These are phyloP conservation scores for Ophiostoma perfectum DNA, from an alignment of 2,329 filamentous ascomycete species.

Conservation along the genomic window DNA sequence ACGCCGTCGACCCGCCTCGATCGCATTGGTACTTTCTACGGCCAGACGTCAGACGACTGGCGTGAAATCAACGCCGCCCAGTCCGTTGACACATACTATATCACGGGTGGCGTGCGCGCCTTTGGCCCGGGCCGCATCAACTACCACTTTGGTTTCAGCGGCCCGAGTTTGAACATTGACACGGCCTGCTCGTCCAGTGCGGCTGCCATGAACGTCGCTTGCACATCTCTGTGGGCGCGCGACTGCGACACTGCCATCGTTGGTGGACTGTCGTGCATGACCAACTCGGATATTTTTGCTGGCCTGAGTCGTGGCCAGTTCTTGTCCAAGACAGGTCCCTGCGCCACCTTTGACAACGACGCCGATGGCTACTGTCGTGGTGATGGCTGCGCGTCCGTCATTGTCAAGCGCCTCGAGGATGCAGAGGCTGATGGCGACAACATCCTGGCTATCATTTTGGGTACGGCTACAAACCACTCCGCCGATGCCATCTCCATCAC, in stretches of 20 bases:
- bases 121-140: conserved; percentile 57
- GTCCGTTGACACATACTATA: conserved; percentile 57
- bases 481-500: conserved; percentile 78
- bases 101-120: conserved; percentile 41
- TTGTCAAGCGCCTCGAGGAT: conserved; percentile 75
- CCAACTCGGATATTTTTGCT: conserved; percentile 74
- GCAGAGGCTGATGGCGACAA: conserved; percentile 71
- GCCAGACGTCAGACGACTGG: conserved; percentile 71
- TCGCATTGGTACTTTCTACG: conserved; percentile 67
- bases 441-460: conserved; percentile 70
- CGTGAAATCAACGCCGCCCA: conserved; percentile 68
- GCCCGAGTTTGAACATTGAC: conserved; percentile 66
- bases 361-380: conserved; percentile 80
- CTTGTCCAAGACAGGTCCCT: conserved; percentile 68
- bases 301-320: conserved; percentile 73
- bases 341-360: conserved; percentile 74
- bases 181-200: conserved; percentile 74
- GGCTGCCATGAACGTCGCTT: conserved; percentile 65
- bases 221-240: conserved; percentile 65
- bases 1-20: conserved; percentile 62
- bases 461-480: conserved; percentile 73
- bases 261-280: conserved; percentile 72
- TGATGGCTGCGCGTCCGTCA: conserved; percentile 64
- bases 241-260: conserved; percentile 78
- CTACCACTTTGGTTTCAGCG: conserved; percentile 72